These are phyloP conservation scores for Penicillium brasilianum DNA, from an alignment of 2,329 filamentous ascomycete genomes.

Conservation along the genomic window DNA sequence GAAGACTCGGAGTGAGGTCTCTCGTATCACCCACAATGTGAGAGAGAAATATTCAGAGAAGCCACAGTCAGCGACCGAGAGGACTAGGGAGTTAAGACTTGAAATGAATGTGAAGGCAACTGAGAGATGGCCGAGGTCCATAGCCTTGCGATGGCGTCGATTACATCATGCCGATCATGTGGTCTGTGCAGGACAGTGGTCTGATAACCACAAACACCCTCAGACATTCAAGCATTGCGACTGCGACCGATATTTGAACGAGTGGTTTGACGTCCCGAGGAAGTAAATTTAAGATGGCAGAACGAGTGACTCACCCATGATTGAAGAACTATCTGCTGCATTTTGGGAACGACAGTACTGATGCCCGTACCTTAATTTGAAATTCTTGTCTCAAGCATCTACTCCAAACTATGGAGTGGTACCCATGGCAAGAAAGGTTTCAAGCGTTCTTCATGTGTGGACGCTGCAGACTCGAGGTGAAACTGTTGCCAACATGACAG, in stretches of 20 bases:
- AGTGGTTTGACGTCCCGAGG: neutral
- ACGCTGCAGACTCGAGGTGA: no score
- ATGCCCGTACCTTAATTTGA: neutral
- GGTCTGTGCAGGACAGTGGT: conserved; percentile 18
- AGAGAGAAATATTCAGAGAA: neutral
- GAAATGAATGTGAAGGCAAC: conserved; percentile 23
- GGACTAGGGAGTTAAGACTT: neutral
- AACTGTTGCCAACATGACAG: no score
- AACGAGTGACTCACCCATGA: neutral
- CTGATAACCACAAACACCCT: neutral
- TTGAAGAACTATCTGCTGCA: neutral
- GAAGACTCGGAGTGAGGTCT: neutral
- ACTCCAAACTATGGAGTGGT: neutral
- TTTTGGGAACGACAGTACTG: neutral
- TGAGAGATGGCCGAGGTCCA: conserved; percentile 26
- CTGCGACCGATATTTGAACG: neutral
- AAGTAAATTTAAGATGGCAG: neutral
- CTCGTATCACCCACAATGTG: neutral
- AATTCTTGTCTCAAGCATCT: neutral
- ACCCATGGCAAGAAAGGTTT: neutral
- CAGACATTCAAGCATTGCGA: neutral
- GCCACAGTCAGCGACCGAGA: neutral
- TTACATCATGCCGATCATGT: conserved; percentile 36
- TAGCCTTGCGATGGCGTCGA: conserved; percentile 23
- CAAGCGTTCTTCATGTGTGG: no score